Evolutionary conservation across 1,284 basidiomycete species (phyloP).

Genomic region (Austroboletus niveus): DNA sequence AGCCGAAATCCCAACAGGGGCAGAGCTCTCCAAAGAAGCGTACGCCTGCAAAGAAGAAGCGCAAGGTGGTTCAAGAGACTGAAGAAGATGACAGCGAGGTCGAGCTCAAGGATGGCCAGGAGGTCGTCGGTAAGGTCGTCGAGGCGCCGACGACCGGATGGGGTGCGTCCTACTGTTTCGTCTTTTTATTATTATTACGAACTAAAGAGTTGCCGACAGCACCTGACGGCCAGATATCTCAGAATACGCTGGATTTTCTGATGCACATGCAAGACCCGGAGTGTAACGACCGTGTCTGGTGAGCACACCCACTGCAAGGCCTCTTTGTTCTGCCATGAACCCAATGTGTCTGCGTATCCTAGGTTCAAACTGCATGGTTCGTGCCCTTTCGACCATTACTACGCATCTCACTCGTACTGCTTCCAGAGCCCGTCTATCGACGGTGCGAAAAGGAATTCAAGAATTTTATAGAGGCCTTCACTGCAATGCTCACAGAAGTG

Average conservation of each 20-base stretch:
- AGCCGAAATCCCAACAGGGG: constrained; percentile 7
- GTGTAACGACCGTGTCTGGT: constrained; percentile 89
- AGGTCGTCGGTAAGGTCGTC: constrained; percentile 66
- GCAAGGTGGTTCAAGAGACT: constrained; percentile 21
- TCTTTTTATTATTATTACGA: neutral
- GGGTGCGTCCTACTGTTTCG: constrained; percentile 46
- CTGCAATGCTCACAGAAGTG: constrained; percentile 60
- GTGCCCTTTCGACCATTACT: neutral
- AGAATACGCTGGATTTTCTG: constrained; percentile 82
- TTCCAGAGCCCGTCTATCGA: constrained; percentile 76
- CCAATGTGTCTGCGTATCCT: neutral
- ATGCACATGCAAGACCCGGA: constrained; percentile 67
- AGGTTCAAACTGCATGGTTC: constrained; percentile 79
- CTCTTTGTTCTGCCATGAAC: neutral
- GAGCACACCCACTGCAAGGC: neutral
- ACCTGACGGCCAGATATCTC: constrained; percentile 81
- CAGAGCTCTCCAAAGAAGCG: constrained; percentile 6
- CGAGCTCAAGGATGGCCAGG: constrained; percentile 63
- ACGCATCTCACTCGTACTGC: neutral
- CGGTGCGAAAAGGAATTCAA: constrained; percentile 86
- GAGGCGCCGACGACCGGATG: constrained; percentile 78
- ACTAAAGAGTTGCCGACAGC: constrained; percentile 44
- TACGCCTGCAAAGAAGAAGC: constrained; percentile 20
- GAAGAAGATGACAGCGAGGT: constrained; percentile 39
- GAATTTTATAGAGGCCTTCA: constrained; percentile 74